Percentiles rank a stretch among this genome's conserved stretches.
These are phyloP conservation scores for Beauveria medogensis DNA, from an alignment of 2,329 filamentous ascomycete genomes.

Conservation along the genomic window DNA sequence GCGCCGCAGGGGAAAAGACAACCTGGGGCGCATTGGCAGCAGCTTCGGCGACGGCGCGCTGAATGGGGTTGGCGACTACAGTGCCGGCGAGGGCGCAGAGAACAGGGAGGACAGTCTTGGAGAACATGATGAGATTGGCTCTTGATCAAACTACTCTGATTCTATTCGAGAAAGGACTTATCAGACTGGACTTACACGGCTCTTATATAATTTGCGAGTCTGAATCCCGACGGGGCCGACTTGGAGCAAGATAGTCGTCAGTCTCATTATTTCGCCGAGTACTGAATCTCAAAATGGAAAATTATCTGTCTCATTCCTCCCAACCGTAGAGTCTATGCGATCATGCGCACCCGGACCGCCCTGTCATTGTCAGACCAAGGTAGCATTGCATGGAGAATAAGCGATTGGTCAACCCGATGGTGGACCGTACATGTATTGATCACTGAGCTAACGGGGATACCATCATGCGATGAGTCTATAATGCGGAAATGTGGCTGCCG, in stretches of 20 bases:
- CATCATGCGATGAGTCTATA: not conserved
- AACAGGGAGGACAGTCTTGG: slow-evolving; percentile 4
- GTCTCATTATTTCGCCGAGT: not conserved
- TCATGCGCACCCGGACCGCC: not conserved
- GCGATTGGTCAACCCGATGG: slow-evolving; percentile 1
- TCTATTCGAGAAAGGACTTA: not conserved
- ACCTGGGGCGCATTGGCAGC: slow-evolving; percentile 5
- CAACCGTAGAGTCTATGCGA: not conserved
- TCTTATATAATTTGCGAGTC: not conserved
- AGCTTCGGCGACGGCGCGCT: slow-evolving; percentile 7
- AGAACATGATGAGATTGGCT: slow-evolving; percentile 4
- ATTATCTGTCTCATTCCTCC: not conserved
- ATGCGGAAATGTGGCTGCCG: not conserved
- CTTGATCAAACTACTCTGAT: not conserved
- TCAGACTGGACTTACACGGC: not conserved
- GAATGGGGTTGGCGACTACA: slow-evolving; percentile 6
- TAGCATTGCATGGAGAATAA: slow-evolving; percentile 9
- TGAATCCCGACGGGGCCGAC: not conserved
- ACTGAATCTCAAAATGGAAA: not conserved
- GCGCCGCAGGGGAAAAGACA: slow-evolving; percentile 1
- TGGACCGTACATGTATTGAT: not conserved
- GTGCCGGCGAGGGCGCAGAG: slow-evolving; percentile 6
- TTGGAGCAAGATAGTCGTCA: not conserved
- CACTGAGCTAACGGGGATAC: not conserved
- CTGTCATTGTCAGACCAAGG: slow-evolving; percentile 3